These are phyloP conservation scores for Trichaptum fuscoviolaceum DNA, from an alignment of 768 basidiomycete genomes.

Conservation along the genomic window DNA sequence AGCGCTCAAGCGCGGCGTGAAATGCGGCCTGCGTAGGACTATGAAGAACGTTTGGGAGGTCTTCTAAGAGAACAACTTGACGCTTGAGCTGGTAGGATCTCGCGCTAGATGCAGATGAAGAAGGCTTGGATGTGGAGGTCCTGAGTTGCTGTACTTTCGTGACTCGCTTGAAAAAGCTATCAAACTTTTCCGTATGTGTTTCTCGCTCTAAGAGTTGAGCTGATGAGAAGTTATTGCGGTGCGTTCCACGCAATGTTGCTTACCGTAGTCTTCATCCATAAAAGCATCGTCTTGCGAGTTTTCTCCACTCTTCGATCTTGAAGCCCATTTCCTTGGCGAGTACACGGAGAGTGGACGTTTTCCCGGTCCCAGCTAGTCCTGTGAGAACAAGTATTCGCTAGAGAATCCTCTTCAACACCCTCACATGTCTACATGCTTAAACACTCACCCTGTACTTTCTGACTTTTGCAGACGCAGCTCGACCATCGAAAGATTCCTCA, in stretches of 20 bases:
- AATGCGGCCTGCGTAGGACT: constrained; percentile 61
- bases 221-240: neutral
- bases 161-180: constrained; percentile 64
- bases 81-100: constrained; percentile 25
- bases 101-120: constrained; percentile 7
- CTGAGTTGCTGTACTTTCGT: neutral
- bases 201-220: constrained; percentile 25
- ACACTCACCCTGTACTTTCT: constrained; percentile 67
- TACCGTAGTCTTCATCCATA: constrained; percentile 21
- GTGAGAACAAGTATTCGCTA: constrained; percentile 82
- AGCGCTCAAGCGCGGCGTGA: constrained; percentile 58
- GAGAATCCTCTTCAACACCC: neutral
- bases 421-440: constrained; percentile 1
- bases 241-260: neutral
- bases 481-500: constrained; percentile 63
- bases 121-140: constrained; percentile 12
- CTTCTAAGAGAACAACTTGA: constrained; percentile 77
- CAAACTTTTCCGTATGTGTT: constrained; percentile 54
- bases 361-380: constrained; percentile 86
- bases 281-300: constrained; percentile 55
- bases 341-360: constrained; percentile 80
- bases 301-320: constrained; percentile 83
- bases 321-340: constrained; percentile 69
- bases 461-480: constrained; percentile 49
- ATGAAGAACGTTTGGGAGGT: constrained; percentile 88